Evolutionary conservation across 1,284 basidiomycete species (phyloP), one percentile per base, ranked within the genome.

Genomic region (Cystobasidium sp.): DNA sequence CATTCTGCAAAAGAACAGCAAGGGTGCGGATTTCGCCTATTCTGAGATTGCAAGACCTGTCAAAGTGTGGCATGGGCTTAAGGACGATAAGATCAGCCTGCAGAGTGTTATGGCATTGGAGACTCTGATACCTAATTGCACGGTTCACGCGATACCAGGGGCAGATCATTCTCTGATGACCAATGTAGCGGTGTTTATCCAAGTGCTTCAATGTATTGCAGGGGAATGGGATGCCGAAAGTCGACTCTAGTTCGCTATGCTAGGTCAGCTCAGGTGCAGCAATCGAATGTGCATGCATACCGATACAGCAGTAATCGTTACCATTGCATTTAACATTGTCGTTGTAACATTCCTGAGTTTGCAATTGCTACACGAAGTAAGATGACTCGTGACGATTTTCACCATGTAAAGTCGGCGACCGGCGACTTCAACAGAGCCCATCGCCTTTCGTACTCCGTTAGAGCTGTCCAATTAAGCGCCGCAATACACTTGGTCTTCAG

Each of bases 131-230:
- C 86, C 88, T n/a, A 84, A 87, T 62, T 96, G 92, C 80, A 84
- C 86, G 67, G 88, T 98, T 51, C 88, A 89, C 79, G 88, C 97
- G 20, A 89, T 97, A 63, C 89, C 88, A 78, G 91, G 91, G 44
- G 95, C 92, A 20, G 92, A 93, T 78, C 95, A 98, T 82, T 89
- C 90, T 59, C 85, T 98, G 77, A 94, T 98, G 93, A 96, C 93
- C 82, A 90, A 89, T 80, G 90, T 90, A 79, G 86, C 86, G 72
- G 91, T 94, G 58, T 92, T 97, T 79, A 88, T 94, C 47, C 92
- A 96, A 77, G 92, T 93, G 20, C 84, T 97, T 61, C 92, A 96
- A 81, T 82, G 81, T 71, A 81, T 86, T 39, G 82, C 81, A 18
- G 77, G 78, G 43, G 85, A 85, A 56, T 68, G 66, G 66, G 41